Percentiles rank a stretch among this genome's conserved stretches.
These are phyloP conservation scores for Brasilioporus rufonigricans DNA, from an alignment of 768 basidiomycete species.

Conservation along the genomic window DNA sequence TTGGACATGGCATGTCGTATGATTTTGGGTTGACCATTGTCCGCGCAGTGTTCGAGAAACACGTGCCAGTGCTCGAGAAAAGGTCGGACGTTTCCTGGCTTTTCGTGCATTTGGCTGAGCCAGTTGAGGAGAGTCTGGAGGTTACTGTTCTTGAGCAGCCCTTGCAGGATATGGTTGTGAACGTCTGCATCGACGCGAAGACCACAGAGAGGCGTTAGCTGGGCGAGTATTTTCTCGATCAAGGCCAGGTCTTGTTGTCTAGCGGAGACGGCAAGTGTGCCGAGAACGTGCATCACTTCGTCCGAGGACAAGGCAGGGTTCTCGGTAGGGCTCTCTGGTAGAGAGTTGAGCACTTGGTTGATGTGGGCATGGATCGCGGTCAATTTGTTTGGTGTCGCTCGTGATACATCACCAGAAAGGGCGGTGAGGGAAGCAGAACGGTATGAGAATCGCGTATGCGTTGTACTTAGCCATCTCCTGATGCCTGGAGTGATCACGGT, in stretches of 20 bases:
- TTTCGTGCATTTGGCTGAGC: constrained; percentile 51
- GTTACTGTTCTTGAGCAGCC: constrained; percentile 45
- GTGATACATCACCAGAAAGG: constrained; percentile 8
- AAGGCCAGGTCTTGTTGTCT: constrained; percentile 52
- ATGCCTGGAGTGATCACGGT: constrained; percentile 11
- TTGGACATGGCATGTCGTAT: constrained; percentile 32
- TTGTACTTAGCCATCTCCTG: constrained; percentile 20
- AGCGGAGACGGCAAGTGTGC: constrained; percentile 50
- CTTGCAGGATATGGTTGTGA: constrained; percentile 49
- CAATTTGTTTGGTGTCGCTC: constrained; percentile 19
- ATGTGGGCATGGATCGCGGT: constrained; percentile 22
- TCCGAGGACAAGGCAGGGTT: constrained; percentile 11
- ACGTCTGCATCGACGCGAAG: constrained; percentile 43
- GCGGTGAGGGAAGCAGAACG: not conserved
- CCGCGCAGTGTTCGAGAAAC: constrained; percentile 43
- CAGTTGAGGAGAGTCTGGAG: constrained; percentile 45
- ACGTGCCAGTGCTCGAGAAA: constrained; percentile 54
- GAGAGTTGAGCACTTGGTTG: constrained; percentile 21
- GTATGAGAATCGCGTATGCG: constrained; percentile 9
- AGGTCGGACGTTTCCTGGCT: constrained; percentile 45
- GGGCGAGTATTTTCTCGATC: constrained; percentile 50
- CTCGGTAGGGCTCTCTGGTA: constrained; percentile 11
- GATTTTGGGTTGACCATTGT: constrained; percentile 24
- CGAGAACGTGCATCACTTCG: constrained; percentile 41
- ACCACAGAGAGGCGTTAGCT: constrained; percentile 48